Base-by-base conservation (phyloP, 2,329 filamentous ascomycete species). In the Alternaria burnsii region DNA sequence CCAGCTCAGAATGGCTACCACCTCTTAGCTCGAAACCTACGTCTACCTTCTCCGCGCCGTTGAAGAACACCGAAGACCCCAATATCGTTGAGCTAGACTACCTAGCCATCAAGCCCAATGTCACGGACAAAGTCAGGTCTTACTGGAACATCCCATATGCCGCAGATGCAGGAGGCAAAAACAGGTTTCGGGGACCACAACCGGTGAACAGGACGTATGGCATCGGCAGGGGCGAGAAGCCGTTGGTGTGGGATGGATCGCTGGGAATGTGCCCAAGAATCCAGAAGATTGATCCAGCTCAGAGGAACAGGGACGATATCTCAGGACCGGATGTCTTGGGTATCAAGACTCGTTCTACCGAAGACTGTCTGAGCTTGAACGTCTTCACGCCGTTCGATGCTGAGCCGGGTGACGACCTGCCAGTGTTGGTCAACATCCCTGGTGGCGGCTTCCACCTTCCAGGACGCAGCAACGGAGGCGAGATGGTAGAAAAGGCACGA, bases 391-490 rank as follows among this genome's bases (percentile, higher is more conserved):
- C 74, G 4, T 64, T 71, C 34, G 74, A 76, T 58, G 74, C 74
- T 11, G 67, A 75, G 48, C 54, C 73, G 28, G 74, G 74, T 11
- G 74, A 76, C 26, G 73, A 76, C 38, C 52, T 76, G 12, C 69
- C 78, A 30, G 79, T 82, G 0, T 67, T 80, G 20, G 77, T 83
- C 1, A 82, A 82, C 61, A 82, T 82, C 69, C 82, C 82, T 22
- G 81, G 81, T 6, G 81, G 79, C 42, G 80, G 80, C 0, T 81
- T 81, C 70, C 79, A 81, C 52, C 56, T 75, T 3, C 74, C 74
- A 16, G 74, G 74, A 8, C 66, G 74, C 32, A 69, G 71, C 44
- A 76, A 73, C 50, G 72, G 73, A 30, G 69, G 67, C 5, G 73
- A 73, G 44, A 71, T 75, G 67, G 72, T 74, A 28, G 70, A 70